Conservation (phyloP, 257 asterid genomes). For the Henckelia pumila region DNA sequence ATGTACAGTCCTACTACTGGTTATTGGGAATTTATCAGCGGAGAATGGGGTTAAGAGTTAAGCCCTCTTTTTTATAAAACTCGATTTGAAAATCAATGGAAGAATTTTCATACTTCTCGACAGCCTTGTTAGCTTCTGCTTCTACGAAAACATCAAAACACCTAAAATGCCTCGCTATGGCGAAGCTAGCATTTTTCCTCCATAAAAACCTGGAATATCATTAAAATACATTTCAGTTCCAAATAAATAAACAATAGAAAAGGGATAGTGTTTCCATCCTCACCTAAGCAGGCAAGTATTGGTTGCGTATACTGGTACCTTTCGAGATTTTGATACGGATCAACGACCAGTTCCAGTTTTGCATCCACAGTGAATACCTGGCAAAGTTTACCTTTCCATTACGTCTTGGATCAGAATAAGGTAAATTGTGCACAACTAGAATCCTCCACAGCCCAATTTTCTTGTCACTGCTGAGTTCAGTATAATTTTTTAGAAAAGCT, state of each 20-base stretch:
- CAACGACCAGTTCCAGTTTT: no score
- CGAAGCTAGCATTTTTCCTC: conserved; percentile 91
- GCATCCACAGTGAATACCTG: no score
- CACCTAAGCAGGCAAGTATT: no score
- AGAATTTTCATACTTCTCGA: conserved; percentile 76
- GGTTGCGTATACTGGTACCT: no score
- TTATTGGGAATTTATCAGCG: conserved; percentile 66
- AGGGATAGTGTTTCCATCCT: no score
- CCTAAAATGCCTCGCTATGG: conserved; percentile 85
- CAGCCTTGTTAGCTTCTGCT: conserved; percentile 97
- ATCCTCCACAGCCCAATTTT: conserved; percentile 85
- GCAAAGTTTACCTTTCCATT: conserved; percentile 74
- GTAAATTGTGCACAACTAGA: conserved; percentile 70
- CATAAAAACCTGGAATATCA: conserved; percentile 66
- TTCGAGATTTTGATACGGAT: no score
- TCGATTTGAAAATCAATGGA: conserved; percentile 92
- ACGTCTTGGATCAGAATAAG: conserved; percentile 87
- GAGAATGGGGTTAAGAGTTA: conserved; percentile 82
- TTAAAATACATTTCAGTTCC: not conserved
- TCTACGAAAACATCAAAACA: conserved; percentile 87
- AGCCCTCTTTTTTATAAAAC: conserved; percentile 76
- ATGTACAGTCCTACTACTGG: conserved; percentile 66
- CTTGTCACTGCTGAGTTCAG: conserved; percentile 58
- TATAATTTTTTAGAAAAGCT: conserved; percentile 49
- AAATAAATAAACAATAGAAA: not conserved